Base-by-base conservation (phyloP, 441 rosid genomes). In the Pelargonium cotyledonis region DNA sequence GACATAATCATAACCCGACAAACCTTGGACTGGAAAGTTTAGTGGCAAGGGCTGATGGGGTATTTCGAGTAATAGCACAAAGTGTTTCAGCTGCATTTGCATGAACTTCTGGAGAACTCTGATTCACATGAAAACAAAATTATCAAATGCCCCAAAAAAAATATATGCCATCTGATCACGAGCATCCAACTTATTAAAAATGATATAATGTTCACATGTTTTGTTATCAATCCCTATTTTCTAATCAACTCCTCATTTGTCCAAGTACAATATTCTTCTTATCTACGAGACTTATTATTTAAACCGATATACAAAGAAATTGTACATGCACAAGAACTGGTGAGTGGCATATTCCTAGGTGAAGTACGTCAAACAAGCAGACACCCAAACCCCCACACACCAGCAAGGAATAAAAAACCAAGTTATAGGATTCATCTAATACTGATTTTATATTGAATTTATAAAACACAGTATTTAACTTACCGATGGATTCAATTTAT, bases 31-130 rank as follows among this genome's bases (percentile, higher is more conserved):
- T 84, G 43, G 99, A 82, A 68, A 95, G 94, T 83, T 90, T 92
- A 40, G 91, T 79, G 72, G 99, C 95, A 76, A 95, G 76, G 72
- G 97, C 94, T 2, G 99, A 92, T 53, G 96, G 92, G 46, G 93
- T 81, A 80, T 88, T 90, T 72, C 95, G 86, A 69, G 96, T 86
- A 65, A 95, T 90, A 67, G 98, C 95, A 85, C 97, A 90, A 61
- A 92, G 78, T 44, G 97, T 90, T 81, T 90, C 97, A 43, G 99
- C 96, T 43, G 97, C 92, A 78, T 95, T 90, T 73, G 96, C 87
- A 70, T 95, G 96, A 80, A 92, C 97, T 77, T 89, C 97, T 55
- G 96, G 92, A 73, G 87, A 68, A 76, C 80, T 75, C 99, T 92
- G 89, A 61, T 76, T 61, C 78, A 80, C 8, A 71, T 31, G 62